These are phyloP conservation scores for Acanthamoeba triangularis DNA, from an alignment of 208 protist species.

Conservation along the genomic window DNA sequence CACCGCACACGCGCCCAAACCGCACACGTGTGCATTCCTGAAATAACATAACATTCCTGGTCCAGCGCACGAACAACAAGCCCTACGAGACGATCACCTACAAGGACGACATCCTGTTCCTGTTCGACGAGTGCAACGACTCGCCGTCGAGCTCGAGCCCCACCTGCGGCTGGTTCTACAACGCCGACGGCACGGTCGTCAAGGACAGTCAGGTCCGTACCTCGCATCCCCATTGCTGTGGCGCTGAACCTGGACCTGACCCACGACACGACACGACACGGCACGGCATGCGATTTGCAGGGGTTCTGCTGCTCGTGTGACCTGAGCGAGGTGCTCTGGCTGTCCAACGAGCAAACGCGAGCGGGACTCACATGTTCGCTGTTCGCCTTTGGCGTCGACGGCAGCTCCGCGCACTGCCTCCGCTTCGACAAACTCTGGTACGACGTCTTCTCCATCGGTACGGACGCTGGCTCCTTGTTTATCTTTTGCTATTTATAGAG, in stretches of 20 bases:
- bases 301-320: constrained; percentile 61
- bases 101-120: constrained; percentile 49
- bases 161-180: constrained; percentile 32
- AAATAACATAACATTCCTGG: not conserved
- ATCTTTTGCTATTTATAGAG: too few species aligned
- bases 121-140: constrained; percentile 34
- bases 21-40: not conserved
- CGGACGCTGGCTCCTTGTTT: not conserved
- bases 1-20: not conserved
- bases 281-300: not conserved
- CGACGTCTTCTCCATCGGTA: constrained; percentile 46
- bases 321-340: constrained; percentile 19
- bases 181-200: not conserved
- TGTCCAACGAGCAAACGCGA: constrained; percentile 19
- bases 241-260: too few species aligned
- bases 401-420: constrained; percentile 47
- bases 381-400: constrained; percentile 15
- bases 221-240: too few species aligned
- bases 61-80: constrained; percentile 37
- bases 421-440: constrained; percentile 55
- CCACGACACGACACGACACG: too few species aligned
- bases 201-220: constrained; percentile 3
- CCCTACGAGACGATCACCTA: constrained; percentile 54
- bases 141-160: not conserved
- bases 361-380: constrained; percentile 44